Percentiles rank a stretch among this genome's conserved stretches.
These are phyloP conservation scores for Ustilago nuda DNA, from an alignment of 1,284 basidiomycete genomes.

Conservation along the genomic window DNA sequence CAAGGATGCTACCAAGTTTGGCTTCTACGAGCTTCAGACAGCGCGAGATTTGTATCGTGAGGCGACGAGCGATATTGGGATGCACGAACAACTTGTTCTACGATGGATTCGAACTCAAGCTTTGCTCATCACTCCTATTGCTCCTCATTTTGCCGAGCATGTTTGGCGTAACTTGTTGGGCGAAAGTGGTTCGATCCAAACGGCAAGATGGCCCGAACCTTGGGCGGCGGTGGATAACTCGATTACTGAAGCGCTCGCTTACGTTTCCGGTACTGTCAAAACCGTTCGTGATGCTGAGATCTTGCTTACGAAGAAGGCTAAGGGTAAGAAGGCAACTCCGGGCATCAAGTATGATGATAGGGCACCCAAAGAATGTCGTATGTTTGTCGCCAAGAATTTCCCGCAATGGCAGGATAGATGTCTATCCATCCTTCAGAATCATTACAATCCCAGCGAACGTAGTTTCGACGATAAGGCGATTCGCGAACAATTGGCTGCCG, in stretches of 20 bases:
- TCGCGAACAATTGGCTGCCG: constrained; percentile 77
- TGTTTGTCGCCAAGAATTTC: constrained; percentile 91
- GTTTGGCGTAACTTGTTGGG: constrained; percentile 81
- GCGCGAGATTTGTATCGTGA: constrained; percentile 96
- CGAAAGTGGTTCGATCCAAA: constrained; percentile 82
- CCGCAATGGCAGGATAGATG: constrained; percentile 92
- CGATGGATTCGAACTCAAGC: constrained; percentile 86
- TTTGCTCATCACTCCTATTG: constrained; percentile 86
- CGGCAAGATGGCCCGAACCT: constrained; percentile 79
- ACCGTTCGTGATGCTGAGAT: constrained; percentile 88
- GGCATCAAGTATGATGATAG: constrained; percentile 63
- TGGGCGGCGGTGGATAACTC: constrained; percentile 74
- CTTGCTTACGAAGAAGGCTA: constrained; percentile 54
- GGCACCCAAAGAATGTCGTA: constrained; percentile 79
- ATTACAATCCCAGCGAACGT: constrained; percentile 76
- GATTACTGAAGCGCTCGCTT: constrained; percentile 73
- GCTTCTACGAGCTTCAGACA: constrained; percentile 95
- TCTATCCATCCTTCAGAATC: constrained; percentile 80
- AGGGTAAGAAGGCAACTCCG: constrained; percentile 50
- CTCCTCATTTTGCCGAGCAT: constrained; percentile 95
- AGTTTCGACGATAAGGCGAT: constrained; percentile 87
- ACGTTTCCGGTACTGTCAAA: constrained; percentile 87
- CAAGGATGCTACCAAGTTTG: constrained; percentile 94
- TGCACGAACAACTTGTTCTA: constrained; percentile 81
- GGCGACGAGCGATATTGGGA: constrained; percentile 82